A percentile compares a stretch with the other conserved stretches of the same genome.
Evolutionary conservation across 2,329 filamentous ascomycete genomes (phyloP).

Genomic region (Dissoconium aciculare): DNA sequence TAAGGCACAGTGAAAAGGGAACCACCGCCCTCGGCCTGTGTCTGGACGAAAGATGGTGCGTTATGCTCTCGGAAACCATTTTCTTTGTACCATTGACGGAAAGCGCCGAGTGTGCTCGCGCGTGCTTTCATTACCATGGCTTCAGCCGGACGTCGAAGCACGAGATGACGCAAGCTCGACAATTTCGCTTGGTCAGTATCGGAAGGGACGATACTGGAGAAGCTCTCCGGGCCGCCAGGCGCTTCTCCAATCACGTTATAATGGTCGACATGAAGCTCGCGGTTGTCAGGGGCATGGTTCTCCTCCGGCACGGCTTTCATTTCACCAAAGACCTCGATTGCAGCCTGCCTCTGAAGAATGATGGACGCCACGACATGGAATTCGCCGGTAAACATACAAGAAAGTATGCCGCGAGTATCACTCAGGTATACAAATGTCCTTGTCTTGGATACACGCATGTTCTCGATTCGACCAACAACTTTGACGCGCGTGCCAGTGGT

Average conservation of each 20-base stretch:
- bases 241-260: conserved; percentile 64
- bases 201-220: conserved; percentile 65
- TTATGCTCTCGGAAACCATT: conserved; percentile 66
- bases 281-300: conserved; percentile 63
- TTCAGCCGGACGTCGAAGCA: conserved; percentile 68
- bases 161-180: conserved; percentile 69
- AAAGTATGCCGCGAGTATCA: too few species aligned
- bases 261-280: conserved; percentile 83
- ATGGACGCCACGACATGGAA: conserved; percentile 83
- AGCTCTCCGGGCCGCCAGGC: conserved; percentile 75
- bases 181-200: conserved; percentile 58
- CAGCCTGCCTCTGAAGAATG: conserved; percentile 74
- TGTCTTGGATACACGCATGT: too few species aligned
- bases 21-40: conserved; percentile 81
- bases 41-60: conserved; percentile 84
- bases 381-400: conserved; percentile 68
- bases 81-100: conserved; percentile 65
- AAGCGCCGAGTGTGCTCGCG: conserved; percentile 64
- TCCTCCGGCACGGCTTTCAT: conserved; percentile 67
- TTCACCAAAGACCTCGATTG: conserved; percentile 69
- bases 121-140: conserved; percentile 81
- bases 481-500: too few species aligned
- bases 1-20: conserved; percentile 83
- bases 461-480: too few species aligned
- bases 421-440: too few species aligned